Evolutionary conservation across 768 basidiomycete species (phyloP), one percentile per base, ranked within the genome.

Genomic region (Rhizopogon sp.): DNA sequence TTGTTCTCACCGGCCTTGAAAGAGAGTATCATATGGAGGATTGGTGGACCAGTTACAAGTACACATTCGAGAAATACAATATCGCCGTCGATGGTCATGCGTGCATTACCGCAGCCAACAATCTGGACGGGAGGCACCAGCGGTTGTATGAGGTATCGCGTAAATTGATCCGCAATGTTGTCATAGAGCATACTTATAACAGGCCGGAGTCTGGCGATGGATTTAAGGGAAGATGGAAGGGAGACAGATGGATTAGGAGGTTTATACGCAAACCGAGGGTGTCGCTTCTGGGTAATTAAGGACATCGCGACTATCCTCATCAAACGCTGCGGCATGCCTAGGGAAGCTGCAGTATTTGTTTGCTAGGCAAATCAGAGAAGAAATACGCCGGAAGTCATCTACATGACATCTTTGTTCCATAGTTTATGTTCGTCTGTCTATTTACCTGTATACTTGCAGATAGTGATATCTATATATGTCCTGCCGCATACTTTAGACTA

Each of bases 41-140:
- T 42, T 78, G 77, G 77, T 71, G 72, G 74, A 39, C 25, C 14
- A 53, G 56, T 29, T 66, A 76, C 43, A 17, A 45, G 2, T 7
- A 20, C 9, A 55, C 47, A 16, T 56, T 70, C 13, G 43, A 42
- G n/a, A n/a, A n/a, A n/a, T n/a, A n/a, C 16, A 52, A 22, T 31
- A 65, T 72, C 55, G 47, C 50, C 37, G 64, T 63, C 53, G n/a
- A 50, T n/a, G 72, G 60, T 13, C 67, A 70, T 14, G 72, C 67
- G 0, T 78, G 77, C 53, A 56, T 78, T 57, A 76, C 73, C 3
- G 70, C 74, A 3, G 71, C 46, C 25, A 59, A 60, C 28, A 66
- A 74, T 22, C 58, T 60, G 50, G 54, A 65, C 0, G 42, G 64
- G 31, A 61, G 50, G 31, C 62, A 66, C 28, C 56, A 59, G 25